Evolutionary conservation across 2,329 filamentous ascomycete species (phyloP), one percentile per base, ranked within the genome.

Genomic region (Fusarium poae): DNA sequence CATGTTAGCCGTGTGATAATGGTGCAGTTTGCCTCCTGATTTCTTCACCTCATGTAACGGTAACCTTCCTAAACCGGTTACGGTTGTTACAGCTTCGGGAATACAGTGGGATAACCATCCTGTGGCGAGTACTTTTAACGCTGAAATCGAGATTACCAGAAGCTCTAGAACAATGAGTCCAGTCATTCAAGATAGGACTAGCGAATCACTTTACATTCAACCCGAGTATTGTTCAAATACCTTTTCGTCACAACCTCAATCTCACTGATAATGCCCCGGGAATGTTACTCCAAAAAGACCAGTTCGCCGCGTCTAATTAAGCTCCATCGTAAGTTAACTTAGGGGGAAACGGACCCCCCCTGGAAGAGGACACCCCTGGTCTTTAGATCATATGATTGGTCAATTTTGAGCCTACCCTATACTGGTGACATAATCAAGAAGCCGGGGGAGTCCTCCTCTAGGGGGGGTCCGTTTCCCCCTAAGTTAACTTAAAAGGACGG

Each of bases 41-140:
- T 25, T 37, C 43, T 43, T 30, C 10, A 20, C 37, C 7, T 40
- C 63, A 70, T 70, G 67, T 42, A 71, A 65, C 67, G 12, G 67
- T 58, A 68, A 70, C 67, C 63, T 70, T 71, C 67, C 67, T 62
- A 68, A 57, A 56, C 2, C 11, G 46, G 67, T 43, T 53, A 64
- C 29, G 21, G 8, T 8, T 3, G 51, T 39, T 39, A 25, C 37
- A 50, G 42, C 20, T 30, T 20, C 49, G 67, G 63, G 8, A 68
- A 70, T 68, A 57, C 5, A 2, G 9, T 20, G 2, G 39, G n/a
- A 30, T 30, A 10, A 3, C 50, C 54, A 37, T 20, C 20, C 62
- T 62, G 52, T 32, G 29, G 48, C 60, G 30, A 58, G 20, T n/a
- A 15, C 20, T 55, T 60, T 15, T n/a, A 30, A 18, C 48, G 40